Evolutionary conservation across 2,329 filamentous ascomycete species (phyloP).

Genomic region (Colletotrichum sp.): DNA sequence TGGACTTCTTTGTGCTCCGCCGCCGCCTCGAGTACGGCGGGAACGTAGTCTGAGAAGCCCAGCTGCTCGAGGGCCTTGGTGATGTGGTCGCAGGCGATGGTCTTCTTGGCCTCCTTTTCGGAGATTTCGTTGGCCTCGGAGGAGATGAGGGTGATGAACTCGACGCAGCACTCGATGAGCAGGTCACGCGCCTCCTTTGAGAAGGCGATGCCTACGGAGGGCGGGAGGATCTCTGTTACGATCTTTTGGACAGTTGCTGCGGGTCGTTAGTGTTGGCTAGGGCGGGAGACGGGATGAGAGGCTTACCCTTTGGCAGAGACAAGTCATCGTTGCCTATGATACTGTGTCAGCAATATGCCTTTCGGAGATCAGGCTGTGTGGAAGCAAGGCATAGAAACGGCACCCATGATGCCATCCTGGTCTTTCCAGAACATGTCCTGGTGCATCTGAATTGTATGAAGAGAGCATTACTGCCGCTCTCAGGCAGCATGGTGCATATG

Average conservation of each 20-base stretch:
- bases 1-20: slow-evolving; percentile 91
- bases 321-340: slow-evolving; percentile 65
- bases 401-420: background rate
- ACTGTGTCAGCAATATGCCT: slow-evolving; percentile 35
- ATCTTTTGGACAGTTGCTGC: slow-evolving; percentile 80
- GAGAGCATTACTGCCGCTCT: background rate
- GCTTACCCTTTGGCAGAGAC: slow-evolving; percentile 67
- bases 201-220: slow-evolving; percentile 79
- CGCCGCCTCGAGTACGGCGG: slow-evolving; percentile 84
- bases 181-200: slow-evolving; percentile 95
- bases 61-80: slow-evolving; percentile 92
- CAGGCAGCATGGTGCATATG: too few relatives aligned
- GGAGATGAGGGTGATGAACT: slow-evolving; percentile 98
- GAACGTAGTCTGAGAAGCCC: slow-evolving; percentile 91
- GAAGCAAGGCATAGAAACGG: background rate
- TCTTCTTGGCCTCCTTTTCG: slow-evolving; percentile 99
- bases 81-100: slow-evolving; percentile 97
- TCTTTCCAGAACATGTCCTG: background rate
- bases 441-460: background rate
- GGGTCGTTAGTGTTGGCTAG: background rate
- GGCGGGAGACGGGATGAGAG: background rate
- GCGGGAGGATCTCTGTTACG: slow-evolving; percentile 88
- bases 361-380: background rate
- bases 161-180: slow-evolving; percentile 97
- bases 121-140: slow-evolving; percentile 99